Evolutionary conservation across 129 eudicot species (phyloP).

Genomic region (Cynara cardunculus): DNA sequence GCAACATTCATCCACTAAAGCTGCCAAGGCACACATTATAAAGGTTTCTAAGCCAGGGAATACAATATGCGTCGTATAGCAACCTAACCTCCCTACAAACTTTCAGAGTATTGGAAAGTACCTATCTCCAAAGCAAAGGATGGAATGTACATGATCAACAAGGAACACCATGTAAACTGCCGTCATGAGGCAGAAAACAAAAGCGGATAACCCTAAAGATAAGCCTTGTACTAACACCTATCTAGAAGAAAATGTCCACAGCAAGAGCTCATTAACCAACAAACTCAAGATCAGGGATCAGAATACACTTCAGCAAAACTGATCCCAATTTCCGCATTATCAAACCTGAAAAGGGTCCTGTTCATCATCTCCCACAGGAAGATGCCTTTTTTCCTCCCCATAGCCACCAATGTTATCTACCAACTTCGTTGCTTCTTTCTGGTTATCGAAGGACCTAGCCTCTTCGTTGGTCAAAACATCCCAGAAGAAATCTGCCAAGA

Average conservation of each 20-base stretch:
- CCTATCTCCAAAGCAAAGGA: slow-evolving; percentile 30
- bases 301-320: slow-evolving; percentile 13
- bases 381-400: slow-evolving; percentile 28
- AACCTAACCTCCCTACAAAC: slow-evolving; percentile 28
- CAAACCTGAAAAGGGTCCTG: slow-evolving; percentile 35
- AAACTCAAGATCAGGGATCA: slow-evolving; percentile 5
- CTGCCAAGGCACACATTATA: slow-evolving; percentile 22
- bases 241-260: slow-evolving; percentile 17
- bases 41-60: slow-evolving; percentile 22
- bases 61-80: slow-evolving; percentile 29
- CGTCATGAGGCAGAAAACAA: slow-evolving; percentile 14
- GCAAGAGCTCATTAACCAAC: slow-evolving; percentile 4
- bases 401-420: slow-evolving; percentile 31
- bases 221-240: slow-evolving; percentile 37
- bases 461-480: slow-evolving; percentile 43
- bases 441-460: slow-evolving; percentile 17
- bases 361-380: slow-evolving; percentile 36
- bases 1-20: slow-evolving; percentile 33
- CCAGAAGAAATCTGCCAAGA: slow-evolving; percentile 65
- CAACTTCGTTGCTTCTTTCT: slow-evolving; percentile 31
- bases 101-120: slow-evolving; percentile 30
- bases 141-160: slow-evolving; percentile 47
- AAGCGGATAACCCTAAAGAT: slow-evolving; percentile 42
- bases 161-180: slow-evolving; percentile 31
- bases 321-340: slow-evolving; percentile 11